Evolutionary conservation across 257 asterid genomes (phyloP), one percentile per base, ranked within the genome.

Genomic region (Paraleonurus japonicus): DNA sequence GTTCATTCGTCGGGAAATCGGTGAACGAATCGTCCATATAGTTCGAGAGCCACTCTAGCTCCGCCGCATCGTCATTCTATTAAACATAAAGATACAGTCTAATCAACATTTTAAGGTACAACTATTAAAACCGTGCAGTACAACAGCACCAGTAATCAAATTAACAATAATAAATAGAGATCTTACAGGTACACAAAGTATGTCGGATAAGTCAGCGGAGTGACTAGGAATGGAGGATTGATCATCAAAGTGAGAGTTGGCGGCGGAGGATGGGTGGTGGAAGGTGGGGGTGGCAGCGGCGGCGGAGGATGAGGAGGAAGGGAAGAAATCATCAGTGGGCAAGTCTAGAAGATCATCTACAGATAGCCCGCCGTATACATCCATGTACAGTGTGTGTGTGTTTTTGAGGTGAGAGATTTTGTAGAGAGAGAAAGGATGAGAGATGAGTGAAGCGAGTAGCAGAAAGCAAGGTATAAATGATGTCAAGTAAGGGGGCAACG

Each of bases 41-140:
- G 78, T 65, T 90, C 9, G 95, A 87, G 3, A 90, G 76, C 96
- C 96, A 90, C 77, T 87, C 96, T 12, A 90, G 84, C 85, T 90
- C 90, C 16, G 89, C 92, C 66, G 81, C 86, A 1, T 87, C 90
- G 33, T 87, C 96, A 4, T 79, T 77, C 96, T 75, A 61, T 22
- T 17, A 48, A 63, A 68, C 48, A 7, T 17, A 30, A 26, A 47
- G n/a, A n/a, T n/a, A 35, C 4, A 10, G 45, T n/a, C n/a, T n/a
- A 65, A 4, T 20, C 26, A 61, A 16, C n/a, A 53, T 7, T 13
- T 13, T 67, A 66, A 72, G 63, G 63, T 50, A 72, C 76, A 54
- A 55, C 35, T 15, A 57, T 37, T 12, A 9, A n/a, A n/a, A 43
- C 5, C 65, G 20, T 63, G 47, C 55, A 70, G 76, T 62, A 69